A percentile compares a stretch with the other conserved stretches of the same genome.
Conservation (phyloP, 768 basidiomycete genomes). For the Termitomyces sp. region DNA sequence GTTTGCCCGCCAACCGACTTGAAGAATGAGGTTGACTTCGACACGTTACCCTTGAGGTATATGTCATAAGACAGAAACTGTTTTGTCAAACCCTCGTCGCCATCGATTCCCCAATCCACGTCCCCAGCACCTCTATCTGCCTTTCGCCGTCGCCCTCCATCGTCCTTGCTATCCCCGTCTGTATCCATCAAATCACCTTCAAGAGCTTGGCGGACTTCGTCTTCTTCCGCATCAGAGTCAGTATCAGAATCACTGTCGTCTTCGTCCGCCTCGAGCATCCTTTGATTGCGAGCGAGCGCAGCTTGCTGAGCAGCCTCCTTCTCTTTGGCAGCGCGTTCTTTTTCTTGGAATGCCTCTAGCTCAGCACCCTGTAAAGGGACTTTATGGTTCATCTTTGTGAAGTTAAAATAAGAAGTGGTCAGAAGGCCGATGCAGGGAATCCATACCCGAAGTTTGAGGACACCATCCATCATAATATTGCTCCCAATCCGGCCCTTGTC, state of each 20-base stretch:
- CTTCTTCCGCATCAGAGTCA: constrained; percentile 64
- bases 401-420: constrained; percentile 1
- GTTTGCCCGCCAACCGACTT: constrained; percentile 67
- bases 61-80: constrained; percentile 90
- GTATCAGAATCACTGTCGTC: constrained; percentile 79
- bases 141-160: constrained; percentile 33
- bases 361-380: constrained; percentile 87
- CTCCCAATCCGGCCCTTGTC: constrained; percentile 87
- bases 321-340: constrained; percentile 74
- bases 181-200: constrained; percentile 47
- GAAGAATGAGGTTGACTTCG: constrained; percentile 83
- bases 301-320: constrained; percentile 86
- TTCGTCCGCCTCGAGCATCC: constrained; percentile 93
- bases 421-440: not conserved
- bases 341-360: constrained; percentile 74
- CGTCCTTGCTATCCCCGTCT: constrained; percentile 28
- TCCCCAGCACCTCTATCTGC: constrained; percentile 47
- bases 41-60: constrained; percentile 94
- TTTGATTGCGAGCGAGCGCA: constrained; percentile 74
- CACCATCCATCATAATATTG: constrained; percentile 78
- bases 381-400: constrained; percentile 75
- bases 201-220: constrained; percentile 54
- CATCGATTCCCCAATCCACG: constrained; percentile 68
- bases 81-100: constrained; percentile 71
- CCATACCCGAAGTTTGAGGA: constrained; percentile 61